Evolutionary conservation across 768 basidiomycete species (phyloP), one percentile per base, ranked within the genome.

Genomic region (Russula lepida): DNA sequence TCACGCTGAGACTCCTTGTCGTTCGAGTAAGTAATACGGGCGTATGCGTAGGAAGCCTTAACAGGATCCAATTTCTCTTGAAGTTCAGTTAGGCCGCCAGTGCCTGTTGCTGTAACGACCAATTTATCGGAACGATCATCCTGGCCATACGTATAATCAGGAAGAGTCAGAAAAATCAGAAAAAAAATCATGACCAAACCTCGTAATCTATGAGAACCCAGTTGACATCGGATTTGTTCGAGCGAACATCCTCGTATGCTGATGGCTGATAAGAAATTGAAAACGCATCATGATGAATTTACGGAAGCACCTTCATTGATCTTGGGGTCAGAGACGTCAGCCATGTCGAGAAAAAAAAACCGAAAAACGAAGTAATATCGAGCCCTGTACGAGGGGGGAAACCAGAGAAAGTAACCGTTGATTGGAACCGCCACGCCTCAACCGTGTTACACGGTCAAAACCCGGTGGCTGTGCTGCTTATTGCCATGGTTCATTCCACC

Each of bases 131-230:
- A 89, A 68, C 82, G 80, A 73, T 90, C 88, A 69, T 79, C 79
- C 81, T 85, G 67, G 33, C n/a, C 62, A 30, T 19, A 5, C 19
- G 28, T 32, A 46, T 25, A 56, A 66, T 63, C 25, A 41, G 35
- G 35, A 33, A 2, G 5, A 23, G 13, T 37, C 6, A 39, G 13
- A 41, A 46, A 47, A 25, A 15, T 47, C 33, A 33, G 7, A 28
- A 23, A 15, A 52, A 61, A 54, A 41, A 27, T 12, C 28, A 41
- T 13, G 13, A 19, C 11, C 78, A 69, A 66, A 84, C 86, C 77
- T 88, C 86, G 72, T 98, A 98, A 71, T 95, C 90, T 60, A 97
- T 75, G 59, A 98, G 77, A 48, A 95, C 70, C 93, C 93, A 98
- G 72, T 89, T 97, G 33, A 84, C 89, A 32, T 90, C 88, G 41